Evolutionary conservation across 768 basidiomycete genomes (phyloP).

Genomic region (Boletus pseudopeckii): DNA sequence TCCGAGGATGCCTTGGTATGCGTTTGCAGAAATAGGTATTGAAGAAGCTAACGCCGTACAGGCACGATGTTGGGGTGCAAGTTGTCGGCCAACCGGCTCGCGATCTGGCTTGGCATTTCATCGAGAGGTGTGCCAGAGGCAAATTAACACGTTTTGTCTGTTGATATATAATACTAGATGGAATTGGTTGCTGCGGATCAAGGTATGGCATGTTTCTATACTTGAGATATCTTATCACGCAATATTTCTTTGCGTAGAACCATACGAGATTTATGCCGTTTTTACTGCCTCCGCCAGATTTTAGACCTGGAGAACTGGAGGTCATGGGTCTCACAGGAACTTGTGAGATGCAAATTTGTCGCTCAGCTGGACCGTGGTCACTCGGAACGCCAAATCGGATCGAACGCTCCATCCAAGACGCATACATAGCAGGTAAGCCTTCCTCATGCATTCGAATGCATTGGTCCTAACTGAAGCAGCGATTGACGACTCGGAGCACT

Average conservation of each 20-base stretch:
- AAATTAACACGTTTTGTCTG: neutral
- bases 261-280: conserved; percentile 92
- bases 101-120: conserved; percentile 92
- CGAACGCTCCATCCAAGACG: conserved; percentile 93
- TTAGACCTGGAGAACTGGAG: conserved; percentile 73
- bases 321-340: conserved; percentile 87
- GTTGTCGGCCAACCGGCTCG: conserved; percentile 95
- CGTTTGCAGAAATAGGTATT: neutral
- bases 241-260: conserved; percentile 50
- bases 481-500: conserved; percentile 91
- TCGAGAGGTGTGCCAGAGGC: conserved; percentile 61
- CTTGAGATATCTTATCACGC: neutral
- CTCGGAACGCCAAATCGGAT: conserved; percentile 81
- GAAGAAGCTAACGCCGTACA: conserved; percentile 27
- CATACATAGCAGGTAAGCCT: conserved; percentile 77
- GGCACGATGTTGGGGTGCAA: conserved; percentile 97
- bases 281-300: conserved; percentile 90
- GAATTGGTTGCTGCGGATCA: conserved; percentile 92
- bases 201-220: conserved; percentile 46
- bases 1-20: conserved; percentile 95
- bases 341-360: conserved; percentile 95
- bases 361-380: conserved; percentile 95
- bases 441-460: neutral
- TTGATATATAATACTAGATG: conserved; percentile 50
- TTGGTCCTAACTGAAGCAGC: conserved; percentile 42